Conservation (phyloP, 768 basidiomycete genomes). For the Phanerochaete sordida region DNA sequence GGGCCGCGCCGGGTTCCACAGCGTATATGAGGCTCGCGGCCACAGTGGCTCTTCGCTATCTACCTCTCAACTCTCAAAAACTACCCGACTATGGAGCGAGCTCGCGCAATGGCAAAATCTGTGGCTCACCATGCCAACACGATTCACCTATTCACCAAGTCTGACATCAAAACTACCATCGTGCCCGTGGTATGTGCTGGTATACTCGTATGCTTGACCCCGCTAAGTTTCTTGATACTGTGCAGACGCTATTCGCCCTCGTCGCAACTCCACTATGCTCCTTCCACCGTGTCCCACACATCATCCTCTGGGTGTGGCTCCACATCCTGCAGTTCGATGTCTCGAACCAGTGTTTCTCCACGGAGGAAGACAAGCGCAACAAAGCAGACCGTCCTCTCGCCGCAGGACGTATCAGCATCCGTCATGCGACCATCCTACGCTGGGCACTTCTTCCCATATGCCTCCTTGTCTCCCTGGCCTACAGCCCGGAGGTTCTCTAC, state of each 20-base stretch:
- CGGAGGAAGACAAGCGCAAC: constrained; percentile 23
- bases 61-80: background rate
- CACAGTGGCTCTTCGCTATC: background rate
- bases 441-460: constrained; percentile 21
- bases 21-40: background rate
- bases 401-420: constrained; percentile 18
- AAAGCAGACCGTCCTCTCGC: constrained; percentile 25
- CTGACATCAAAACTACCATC: constrained; percentile 44
- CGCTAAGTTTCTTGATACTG: background rate
- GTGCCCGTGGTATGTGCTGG: constrained; percentile 39
- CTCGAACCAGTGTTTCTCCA: constrained; percentile 22
- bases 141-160: constrained; percentile 39
- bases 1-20: background rate
- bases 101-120: background rate
- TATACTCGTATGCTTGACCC: background rate
- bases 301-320: constrained; percentile 15
- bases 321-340: constrained; percentile 28
- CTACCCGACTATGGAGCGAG: background rate
- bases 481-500: constrained; percentile 2
- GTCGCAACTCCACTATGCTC: constrained; percentile 11
- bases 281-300: constrained; percentile 7
- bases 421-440: constrained; percentile 11
- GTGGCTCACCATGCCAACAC: constrained; percentile 4
- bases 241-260: constrained; percentile 15
- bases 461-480: constrained; percentile 11